Evolutionary conservation across 306 rosid genomes (phyloP).

Genomic region (Castanea sativa): DNA sequence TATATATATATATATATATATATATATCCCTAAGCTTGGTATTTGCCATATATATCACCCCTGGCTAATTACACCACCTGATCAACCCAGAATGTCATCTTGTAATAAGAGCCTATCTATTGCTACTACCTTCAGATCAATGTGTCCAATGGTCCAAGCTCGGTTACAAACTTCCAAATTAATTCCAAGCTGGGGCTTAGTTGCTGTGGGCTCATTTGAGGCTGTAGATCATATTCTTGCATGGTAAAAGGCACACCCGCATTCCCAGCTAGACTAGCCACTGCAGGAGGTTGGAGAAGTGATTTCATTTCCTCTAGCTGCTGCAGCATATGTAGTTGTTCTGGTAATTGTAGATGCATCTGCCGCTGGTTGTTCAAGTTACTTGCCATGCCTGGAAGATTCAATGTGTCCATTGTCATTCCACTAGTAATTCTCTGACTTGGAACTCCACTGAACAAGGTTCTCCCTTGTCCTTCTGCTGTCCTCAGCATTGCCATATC

Average conservation of each 20-base stretch:
- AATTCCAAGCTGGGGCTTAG: not conserved
- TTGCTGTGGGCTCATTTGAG: constrained; percentile 4
- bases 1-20: too few relatives aligned
- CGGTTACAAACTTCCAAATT: not conserved
- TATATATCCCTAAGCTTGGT: not conserved
- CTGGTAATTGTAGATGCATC: not conserved
- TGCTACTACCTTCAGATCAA: not conserved
- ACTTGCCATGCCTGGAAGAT: not conserved
- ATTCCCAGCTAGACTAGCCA: not conserved
- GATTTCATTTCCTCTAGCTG: constrained; percentile 6
- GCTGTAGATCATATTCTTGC: constrained; percentile 3
- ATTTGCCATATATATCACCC: not conserved
- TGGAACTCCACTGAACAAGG: constrained; percentile 1
- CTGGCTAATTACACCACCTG: not conserved
- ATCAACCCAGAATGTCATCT: not conserved
- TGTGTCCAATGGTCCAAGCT: not conserved
- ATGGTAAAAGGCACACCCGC: constrained; percentile 13
- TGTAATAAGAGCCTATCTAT: not conserved
- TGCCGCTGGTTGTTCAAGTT: constrained; percentile 4
- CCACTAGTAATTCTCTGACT: not conserved
- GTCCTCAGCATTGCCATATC: not conserved
- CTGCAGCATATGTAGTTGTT: not conserved
- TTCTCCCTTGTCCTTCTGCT: constrained; percentile 15
- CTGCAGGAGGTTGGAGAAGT: not conserved
- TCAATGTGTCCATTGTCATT: not conserved